Percentiles rank a stretch among this genome's conserved stretches.
Conservation (phyloP, 202 grass and related monocot genomes). For the Alloteropsis angusta region DNA sequence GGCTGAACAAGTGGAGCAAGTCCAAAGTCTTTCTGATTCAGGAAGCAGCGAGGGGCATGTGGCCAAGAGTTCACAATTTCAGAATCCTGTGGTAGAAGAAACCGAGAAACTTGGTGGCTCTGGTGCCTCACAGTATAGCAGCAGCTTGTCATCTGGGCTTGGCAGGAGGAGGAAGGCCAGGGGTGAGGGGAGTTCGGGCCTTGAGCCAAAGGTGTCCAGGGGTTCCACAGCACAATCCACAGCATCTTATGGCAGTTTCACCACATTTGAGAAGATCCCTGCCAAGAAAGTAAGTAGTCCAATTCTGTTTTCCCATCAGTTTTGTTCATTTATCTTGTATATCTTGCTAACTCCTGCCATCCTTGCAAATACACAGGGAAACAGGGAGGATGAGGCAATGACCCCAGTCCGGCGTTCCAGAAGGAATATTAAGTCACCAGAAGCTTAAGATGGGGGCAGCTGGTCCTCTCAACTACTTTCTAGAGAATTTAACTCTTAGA, state of each 20-base stretch:
- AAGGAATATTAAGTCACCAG: constrained; percentile 46
- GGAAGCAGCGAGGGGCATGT: constrained; percentile 59
- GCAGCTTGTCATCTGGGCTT: constrained; percentile 37
- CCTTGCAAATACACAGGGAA: constrained; percentile 32
- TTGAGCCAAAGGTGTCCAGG: constrained; percentile 28
- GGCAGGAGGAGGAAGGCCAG: constrained; percentile 24
- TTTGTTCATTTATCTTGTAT: not conserved
- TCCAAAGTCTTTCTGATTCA: constrained; percentile 26
- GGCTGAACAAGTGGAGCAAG: not conserved
- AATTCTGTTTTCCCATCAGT: not conserved
- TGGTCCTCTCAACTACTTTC: constrained; percentile 12
- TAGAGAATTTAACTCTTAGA: constrained; percentile 21
- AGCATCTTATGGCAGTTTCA: constrained; percentile 73
- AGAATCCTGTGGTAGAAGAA: constrained; percentile 28
- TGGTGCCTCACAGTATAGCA: constrained; percentile 43
- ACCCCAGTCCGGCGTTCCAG: constrained; percentile 79
- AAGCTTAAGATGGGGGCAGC: not conserved
- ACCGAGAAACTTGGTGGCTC: constrained; percentile 28
- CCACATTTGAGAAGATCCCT: constrained; percentile 64
- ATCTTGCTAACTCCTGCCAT: not conserved
- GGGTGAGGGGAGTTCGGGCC: constrained; percentile 16
- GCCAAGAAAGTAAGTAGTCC: constrained; percentile 60
- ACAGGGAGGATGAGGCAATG: constrained; percentile 63
- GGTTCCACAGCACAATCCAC: constrained; percentile 47
- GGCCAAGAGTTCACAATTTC: constrained; percentile 8